Base-by-base conservation (phyloP, 164 flowering plant species). In the Chimonanthus praecox region DNA sequence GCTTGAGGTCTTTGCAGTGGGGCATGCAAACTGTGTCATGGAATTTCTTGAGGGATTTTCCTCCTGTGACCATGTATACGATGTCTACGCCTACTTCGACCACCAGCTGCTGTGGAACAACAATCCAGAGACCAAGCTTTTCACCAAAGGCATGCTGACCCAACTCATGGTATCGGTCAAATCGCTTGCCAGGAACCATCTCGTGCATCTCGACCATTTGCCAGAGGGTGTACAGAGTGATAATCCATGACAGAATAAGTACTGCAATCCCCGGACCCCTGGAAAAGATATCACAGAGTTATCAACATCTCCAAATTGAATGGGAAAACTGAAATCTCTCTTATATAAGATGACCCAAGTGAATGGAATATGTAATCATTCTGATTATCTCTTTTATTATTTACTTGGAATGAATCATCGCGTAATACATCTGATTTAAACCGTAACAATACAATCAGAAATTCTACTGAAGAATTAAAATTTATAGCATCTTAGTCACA, bases 171-270 rank as follows among this genome's bases (percentile, higher is more conserved):
- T 85, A 87, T 65, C 91, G 75, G 33, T 89, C 90, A 33, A 88
- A 84, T 60, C 92, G 73, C 78, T 84, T 86, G 8, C 92, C 92
- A 2, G 88, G 84, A 5, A 84, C 90, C 67, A 83, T 80, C 72
- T 90, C 92, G 64, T 90, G 90, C 88, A 85, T 74, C 71, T 89
- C 85, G 51, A 89, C 88, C 90, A 86, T 85, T 78, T 86, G 88
- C 88, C 88, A 72, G 54, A 72, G 74, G 47, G 91, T 89, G 76
- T 87, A 88, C 6, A 86, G 75, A 8, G n/a, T n/a, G 58, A 87
- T 71, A 6, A 87, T 43, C 90, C 90, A 89, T 47, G 94, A 85
- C 7, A 88, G 0, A 1, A 72, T 10, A 4, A 72, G 69, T 6
- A 72, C 62, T 8, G 67, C 74, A 49, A 72, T 43, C 4, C n/a